phyloP scores from a whole-genome alignment of 345 rosid species.

The Leavenworthia alabamica region DNA sequence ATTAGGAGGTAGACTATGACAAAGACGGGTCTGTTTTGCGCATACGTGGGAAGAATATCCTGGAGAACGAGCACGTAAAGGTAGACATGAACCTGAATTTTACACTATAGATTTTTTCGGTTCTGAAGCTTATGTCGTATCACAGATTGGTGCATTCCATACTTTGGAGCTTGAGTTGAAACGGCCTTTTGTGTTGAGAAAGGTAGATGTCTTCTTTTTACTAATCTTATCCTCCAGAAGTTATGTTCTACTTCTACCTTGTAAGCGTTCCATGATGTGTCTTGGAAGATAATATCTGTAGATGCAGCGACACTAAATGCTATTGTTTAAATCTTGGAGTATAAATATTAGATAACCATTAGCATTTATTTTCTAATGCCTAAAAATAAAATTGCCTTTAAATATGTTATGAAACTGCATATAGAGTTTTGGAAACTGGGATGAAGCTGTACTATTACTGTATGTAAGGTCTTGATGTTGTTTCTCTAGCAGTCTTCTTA shows the following conservation, averaged over 20 bases:
- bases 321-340: not conserved
- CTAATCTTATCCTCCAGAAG: not conserved
- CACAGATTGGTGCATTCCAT: conserved; percentile 89
- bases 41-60: conserved; percentile 76
- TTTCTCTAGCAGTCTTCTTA: not conserved
- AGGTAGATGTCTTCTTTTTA: conserved; percentile 39
- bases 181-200: conserved; percentile 80
- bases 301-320: not conserved
- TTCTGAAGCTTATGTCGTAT: conserved; percentile 7
- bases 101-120: not conserved
- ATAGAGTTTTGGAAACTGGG: not conserved
- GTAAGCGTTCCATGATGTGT: not conserved
- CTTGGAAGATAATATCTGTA: not conserved
- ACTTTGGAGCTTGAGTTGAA: conserved; percentile 78
- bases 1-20: conserved; percentile 76
- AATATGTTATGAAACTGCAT: not conserved
- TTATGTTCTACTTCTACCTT: not conserved
- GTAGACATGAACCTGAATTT: conserved; percentile 31
- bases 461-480: not conserved
- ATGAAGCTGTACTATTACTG: not conserved
- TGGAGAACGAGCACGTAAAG: conserved; percentile 83
- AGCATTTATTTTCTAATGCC: not conserved
- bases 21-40: conserved; percentile 61
- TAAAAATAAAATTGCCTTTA: not conserved
- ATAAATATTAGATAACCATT: not conserved